A percentile compares a stretch with the other conserved stretches of the same genome.
Evolutionary conservation across 192 early-diverging fungal genomes (phyloP).

Genomic region (Coemansia sp.): DNA sequence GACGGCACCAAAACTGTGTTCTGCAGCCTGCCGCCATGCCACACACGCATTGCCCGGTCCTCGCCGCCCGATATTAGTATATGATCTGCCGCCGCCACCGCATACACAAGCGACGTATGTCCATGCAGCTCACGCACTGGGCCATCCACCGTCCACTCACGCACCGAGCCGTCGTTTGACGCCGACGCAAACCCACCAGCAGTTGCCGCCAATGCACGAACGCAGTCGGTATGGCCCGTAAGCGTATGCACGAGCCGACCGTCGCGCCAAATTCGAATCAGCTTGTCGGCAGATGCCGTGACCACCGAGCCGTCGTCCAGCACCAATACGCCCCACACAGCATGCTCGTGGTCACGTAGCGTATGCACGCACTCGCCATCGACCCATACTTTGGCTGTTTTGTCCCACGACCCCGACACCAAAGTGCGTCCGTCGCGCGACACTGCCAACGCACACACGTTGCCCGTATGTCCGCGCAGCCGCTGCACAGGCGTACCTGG

Average conservation of each 20-base stretch:
- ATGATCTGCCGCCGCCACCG: constrained; percentile 64
- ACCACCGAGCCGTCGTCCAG: constrained; percentile 68
- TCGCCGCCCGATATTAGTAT: constrained; percentile 90
- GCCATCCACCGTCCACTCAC: constrained; percentile 76
- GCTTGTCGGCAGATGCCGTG: constrained; percentile 91
- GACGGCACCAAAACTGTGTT: constrained; percentile 88
- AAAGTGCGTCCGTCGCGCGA: constrained; percentile 63
- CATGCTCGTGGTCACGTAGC: constrained; percentile 74
- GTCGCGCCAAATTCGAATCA: constrained; percentile 82
- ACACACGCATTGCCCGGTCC: constrained; percentile 85
- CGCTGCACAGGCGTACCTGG: constrained; percentile 61
- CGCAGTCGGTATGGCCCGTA: constrained; percentile 86
- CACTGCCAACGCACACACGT: constrained; percentile 77
- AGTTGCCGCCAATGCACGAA: constrained; percentile 71
- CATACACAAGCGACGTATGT: constrained; percentile 94
- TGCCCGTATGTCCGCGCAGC: constrained; percentile 82
- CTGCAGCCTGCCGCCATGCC: constrained; percentile 67
- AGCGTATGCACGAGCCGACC: constrained; percentile 65
- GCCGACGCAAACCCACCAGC: constrained; percentile 78
- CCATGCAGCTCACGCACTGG: constrained; percentile 65
- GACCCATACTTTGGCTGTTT: constrained; percentile 87
- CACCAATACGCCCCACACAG: constrained; percentile 91
- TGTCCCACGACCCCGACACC: constrained; percentile 98
- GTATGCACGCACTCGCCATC: constrained; percentile 70
- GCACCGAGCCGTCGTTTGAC: constrained; percentile 86